Evolutionary conservation across 805 yeast species (phyloP).

Genomic region (Myxozyma neglecta): DNA sequence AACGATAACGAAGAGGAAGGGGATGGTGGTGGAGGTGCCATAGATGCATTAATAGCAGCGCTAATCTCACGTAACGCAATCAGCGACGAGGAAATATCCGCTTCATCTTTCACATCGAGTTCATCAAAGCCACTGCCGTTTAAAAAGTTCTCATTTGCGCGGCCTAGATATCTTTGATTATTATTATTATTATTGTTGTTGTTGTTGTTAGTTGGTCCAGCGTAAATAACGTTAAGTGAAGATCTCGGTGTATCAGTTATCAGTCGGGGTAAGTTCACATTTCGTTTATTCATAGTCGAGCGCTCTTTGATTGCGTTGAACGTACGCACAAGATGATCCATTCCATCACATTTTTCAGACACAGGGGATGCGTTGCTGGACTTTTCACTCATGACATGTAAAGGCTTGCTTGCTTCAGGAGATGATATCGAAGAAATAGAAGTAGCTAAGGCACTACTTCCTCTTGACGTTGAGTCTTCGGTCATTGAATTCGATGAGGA

Average conservation of each 20-base stretch:
- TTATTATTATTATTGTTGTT: neutral
- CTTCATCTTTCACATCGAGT: neutral
- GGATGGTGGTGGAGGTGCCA: no score
- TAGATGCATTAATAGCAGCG: neutral
- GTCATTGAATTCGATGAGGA: neutral
- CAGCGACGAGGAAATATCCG: neutral
- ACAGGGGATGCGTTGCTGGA: neutral
- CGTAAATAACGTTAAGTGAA: no score
- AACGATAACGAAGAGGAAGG: no score
- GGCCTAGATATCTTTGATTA: neutral
- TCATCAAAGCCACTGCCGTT: no score
- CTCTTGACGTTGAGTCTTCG: neutral
- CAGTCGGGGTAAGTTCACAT: neutral
- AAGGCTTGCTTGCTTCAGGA: neutral
- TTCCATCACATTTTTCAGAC: neutral
- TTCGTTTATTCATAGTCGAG: neutral
- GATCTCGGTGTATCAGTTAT: slow-evolving; percentile 1
- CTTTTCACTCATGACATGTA: neutral
- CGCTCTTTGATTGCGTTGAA: neutral
- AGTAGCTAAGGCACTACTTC: slow-evolving; percentile 1
- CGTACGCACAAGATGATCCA: neutral
- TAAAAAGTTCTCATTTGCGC: neutral
- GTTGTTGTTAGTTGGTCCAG: neutral
- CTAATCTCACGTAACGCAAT: neutral
- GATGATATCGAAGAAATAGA: neutral